These are phyloP conservation scores for Penicillium egyptiacum DNA, from an alignment of 495 filamentous ascomycete genomes.

Conservation along the genomic window DNA sequence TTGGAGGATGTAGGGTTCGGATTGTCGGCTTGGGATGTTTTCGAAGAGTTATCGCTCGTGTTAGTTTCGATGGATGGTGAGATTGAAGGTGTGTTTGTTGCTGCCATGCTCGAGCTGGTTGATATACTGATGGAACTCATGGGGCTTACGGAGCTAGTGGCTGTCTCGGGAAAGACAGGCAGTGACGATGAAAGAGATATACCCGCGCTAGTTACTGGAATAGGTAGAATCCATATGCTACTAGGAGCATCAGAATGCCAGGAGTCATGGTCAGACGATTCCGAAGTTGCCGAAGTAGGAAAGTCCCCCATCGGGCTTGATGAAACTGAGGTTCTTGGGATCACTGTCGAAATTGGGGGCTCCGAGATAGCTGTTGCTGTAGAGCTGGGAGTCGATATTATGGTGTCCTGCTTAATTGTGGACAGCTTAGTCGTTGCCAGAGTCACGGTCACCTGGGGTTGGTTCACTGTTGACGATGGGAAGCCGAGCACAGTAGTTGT, in stretches of 20 bases:
- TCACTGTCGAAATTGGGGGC: neutral
- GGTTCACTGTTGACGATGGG: neutral
- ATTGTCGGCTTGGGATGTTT: conserved; percentile 6
- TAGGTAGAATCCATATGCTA: neutral
- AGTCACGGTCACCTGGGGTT: neutral
- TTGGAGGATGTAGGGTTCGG: neutral
- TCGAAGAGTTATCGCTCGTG: neutral
- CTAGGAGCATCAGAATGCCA: neutral
- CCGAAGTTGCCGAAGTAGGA: neutral
- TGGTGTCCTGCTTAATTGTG: neutral
- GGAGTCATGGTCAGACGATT: neutral
- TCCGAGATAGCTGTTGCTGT: neutral
- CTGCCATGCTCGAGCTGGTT: neutral
- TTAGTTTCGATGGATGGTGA: neutral
- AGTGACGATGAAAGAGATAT: neutral
- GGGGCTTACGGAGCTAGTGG: neutral
- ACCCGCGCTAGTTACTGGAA: neutral
- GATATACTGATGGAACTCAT: neutral
- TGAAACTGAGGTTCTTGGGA: neutral
- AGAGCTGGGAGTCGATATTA: neutral
- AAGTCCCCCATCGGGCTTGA: neutral
- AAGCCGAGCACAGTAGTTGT: neutral
- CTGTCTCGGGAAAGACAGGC: neutral
- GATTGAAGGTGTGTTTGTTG: neutral
- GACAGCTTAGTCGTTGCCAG: neutral